Conservation (phyloP, 2,329 filamentous ascomycete genomes). For the Paracamarosporium sp. region DNA sequence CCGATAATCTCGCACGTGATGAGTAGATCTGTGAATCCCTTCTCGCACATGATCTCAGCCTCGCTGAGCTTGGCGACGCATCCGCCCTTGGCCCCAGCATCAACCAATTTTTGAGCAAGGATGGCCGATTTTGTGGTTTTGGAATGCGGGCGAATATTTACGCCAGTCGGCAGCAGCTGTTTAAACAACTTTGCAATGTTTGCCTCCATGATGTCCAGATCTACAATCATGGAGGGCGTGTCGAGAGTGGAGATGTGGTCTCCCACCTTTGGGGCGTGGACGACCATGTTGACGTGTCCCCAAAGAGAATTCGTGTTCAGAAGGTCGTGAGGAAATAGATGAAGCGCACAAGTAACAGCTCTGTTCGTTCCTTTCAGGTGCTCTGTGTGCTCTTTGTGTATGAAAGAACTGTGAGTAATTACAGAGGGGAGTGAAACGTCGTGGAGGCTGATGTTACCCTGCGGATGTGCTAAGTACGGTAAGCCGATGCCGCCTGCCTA, state of each 20-base stretch:
- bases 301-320: background rate
- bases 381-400: background rate
- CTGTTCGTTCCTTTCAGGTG: too few relatives aligned
- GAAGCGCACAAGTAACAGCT: too few relatives aligned
- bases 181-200: slow-evolving; percentile 58
- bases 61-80: slow-evolving; percentile 61
- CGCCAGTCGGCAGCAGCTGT: slow-evolving; percentile 54
- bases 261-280: slow-evolving; percentile 52
- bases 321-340: background rate
- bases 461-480: background rate
- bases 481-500: slow-evolving; percentile 2
- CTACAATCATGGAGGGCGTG: slow-evolving; percentile 64
- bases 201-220: slow-evolving; percentile 59
- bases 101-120: slow-evolving; percentile 53
- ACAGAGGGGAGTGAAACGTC: background rate
- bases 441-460: slow-evolving; percentile 2
- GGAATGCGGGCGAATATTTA: slow-evolving; percentile 58
- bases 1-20: slow-evolving; percentile 62
- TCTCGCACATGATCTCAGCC: slow-evolving; percentile 46
- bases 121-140: slow-evolving; percentile 61
- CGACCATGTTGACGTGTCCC: background rate
- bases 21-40: slow-evolving; percentile 57
- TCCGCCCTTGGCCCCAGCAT: slow-evolving; percentile 58
- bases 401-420: background rate
- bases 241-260: slow-evolving; percentile 55